These are phyloP conservation scores for Begonia loranthoides DNA, from an alignment of 306 rosid genomes.

Conservation along the genomic window DNA sequence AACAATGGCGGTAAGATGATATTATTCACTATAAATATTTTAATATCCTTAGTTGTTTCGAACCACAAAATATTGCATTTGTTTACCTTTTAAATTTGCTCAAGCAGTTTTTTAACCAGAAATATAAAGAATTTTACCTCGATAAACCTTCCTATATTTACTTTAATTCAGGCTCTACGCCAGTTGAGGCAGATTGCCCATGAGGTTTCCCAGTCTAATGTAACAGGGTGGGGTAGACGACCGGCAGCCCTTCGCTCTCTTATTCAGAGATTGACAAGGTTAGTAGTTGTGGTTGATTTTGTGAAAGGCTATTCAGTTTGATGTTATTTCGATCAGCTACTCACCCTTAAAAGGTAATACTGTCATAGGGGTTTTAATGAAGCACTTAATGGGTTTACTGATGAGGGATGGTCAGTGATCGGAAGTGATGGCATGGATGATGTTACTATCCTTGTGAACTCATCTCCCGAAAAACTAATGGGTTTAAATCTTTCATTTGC, in stretches of 20 bases:
- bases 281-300: slow-evolving; percentile 9
- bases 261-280: slow-evolving; percentile 91
- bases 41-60: too few species aligned
- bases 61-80: too few species aligned
- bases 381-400: slow-evolving; percentile 91
- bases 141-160: neutral
- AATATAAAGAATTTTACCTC: too few species aligned
- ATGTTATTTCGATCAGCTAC: neutral
- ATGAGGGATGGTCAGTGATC: slow-evolving; percentile 95
- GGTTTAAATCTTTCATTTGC: slow-evolving; percentile 77
- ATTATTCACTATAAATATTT: neutral
- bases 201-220: slow-evolving; percentile 84
- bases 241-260: slow-evolving; percentile 89
- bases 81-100: too few species aligned
- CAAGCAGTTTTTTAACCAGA: too few species aligned
- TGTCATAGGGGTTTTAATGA: slow-evolving; percentile 81
- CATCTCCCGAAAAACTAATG: slow-evolving; percentile 88
- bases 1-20: slow-evolving; percentile 75
- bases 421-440: slow-evolving; percentile 91
- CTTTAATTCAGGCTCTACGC: slow-evolving; percentile 55
- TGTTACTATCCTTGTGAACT: slow-evolving; percentile 74
- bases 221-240: slow-evolving; percentile 89
- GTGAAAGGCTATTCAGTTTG: slow-evolving; percentile 1
- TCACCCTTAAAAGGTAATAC: slow-evolving; percentile 3
- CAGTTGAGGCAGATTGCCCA: slow-evolving; percentile 89